Evolutionary conservation across 768 basidiomycete species (phyloP), one percentile per base, ranked within the genome.

Genomic region (Leucocoprinus sp.): DNA sequence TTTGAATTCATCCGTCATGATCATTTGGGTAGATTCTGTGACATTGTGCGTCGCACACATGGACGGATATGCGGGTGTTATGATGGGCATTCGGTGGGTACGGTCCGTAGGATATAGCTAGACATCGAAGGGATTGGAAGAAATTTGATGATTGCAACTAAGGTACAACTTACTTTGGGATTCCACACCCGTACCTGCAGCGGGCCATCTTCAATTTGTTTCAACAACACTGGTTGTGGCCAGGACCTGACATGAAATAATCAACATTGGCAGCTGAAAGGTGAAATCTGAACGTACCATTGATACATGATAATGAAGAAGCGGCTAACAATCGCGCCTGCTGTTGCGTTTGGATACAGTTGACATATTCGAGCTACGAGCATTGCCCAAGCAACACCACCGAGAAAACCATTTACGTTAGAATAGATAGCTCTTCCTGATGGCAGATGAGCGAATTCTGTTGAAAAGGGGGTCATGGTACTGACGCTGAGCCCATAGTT

Each of bases 1-100:
- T 68, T 91, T 87, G 62, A 97, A 93, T 57, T 99, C 96, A 54
- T 90, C 83, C 0, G 87, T 93, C 73, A 96, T 92, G 44, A 99
- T 88, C 74, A 85, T 82, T 65, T 96, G 91, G 4, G 95, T 98
- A 7, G 93, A 96, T 34, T 80, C 78, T 42, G 92, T 93, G 50
- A 98, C 93, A 56, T 98, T 99, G 67, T 99, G 96, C 14, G 96
- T 99, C 19, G 95, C 80, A 62, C 95, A 98, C 95, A 99, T 99
- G 5, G 95, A 84, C 37, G 96, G 96, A 64, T 97, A 99, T 8
- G 96, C 93, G 2, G 96, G 96, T 1, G 96, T 99, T 55, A 99
- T 98, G 57, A 99, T 97, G 9, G 96, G 96, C 96, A 98, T 98
- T 53, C 91, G 78, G 65, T 99, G 96, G n/a, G 88, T 77, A 48